Evolutionary conservation across 129 eudicot genomes (phyloP), one percentile per base, ranked within the genome.

Genomic region (Scalesia atractyloides): DNA sequence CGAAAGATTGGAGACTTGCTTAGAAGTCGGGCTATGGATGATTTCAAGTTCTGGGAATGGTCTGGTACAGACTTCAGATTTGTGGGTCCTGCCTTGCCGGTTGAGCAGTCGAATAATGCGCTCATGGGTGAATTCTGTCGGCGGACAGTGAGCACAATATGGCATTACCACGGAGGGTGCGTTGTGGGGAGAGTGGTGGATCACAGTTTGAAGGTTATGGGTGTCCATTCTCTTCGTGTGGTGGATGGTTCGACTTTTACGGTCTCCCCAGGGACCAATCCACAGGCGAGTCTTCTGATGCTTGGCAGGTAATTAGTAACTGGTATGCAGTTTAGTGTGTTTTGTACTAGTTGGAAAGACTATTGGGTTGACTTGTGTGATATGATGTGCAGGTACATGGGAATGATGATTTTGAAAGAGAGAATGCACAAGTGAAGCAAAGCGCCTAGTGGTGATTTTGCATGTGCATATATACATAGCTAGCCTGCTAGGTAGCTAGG

Each of bases 141-240:
- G 2, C 72, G 85, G 22, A 89, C 98, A 0, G 97, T 93, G 74
- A 93, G 83, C 65, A 93, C 98, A 0, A 88, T 93, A n/a, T 93
- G 98, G 97, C 97, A 93, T 76, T 93, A 93, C 76, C 98, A 89
- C 51, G 98, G 98, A 5, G 97, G 98, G 5, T 93, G 97, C 69
- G 70, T 93, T 3, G 90, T 81, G 33, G 95, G 98, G 60, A 87
- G 84, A 76, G 97, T 93, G 66, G 97, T 93, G 20, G 95, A 93
- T 81, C 81, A 36, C 26, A 60, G 82, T 63, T 81, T 89, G 53
- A 85, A 80, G 49, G 96, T 93, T 9, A 33, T 79, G 0, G 97
- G 96, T 1, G 79, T 93, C 51, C 80, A 79, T 68, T 78, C 84
- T 34, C 91, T 93, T 18, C 80, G 97, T 39, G 96, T 90, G 8